Conservation (phyloP, 495 filamentous ascomycete genomes). For the Hypoxylon subgilvum region DNA sequence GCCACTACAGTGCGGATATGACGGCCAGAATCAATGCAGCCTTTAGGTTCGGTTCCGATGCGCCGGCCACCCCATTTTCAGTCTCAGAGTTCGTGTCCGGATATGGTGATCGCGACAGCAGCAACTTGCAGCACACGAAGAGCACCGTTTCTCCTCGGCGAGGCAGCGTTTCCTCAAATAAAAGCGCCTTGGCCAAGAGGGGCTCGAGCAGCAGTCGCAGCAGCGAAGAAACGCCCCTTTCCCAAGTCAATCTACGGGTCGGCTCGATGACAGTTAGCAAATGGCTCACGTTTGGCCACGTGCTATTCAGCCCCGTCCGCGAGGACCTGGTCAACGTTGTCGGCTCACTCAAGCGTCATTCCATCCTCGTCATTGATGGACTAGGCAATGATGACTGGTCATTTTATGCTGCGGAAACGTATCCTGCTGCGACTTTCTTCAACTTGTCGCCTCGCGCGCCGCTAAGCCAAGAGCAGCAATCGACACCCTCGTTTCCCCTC, state of each 20-base stretch:
- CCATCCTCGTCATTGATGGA: constrained; percentile 89
- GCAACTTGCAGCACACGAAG: constrained; percentile 37
- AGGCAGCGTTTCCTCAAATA: constrained; percentile 48
- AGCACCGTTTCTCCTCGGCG: constrained; percentile 36
- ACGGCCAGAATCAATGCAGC: constrained; percentile 51
- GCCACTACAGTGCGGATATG: constrained; percentile 55
- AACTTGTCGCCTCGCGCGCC: constrained; percentile 69
- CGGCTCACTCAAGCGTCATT: constrained; percentile 58
- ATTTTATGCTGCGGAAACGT: constrained; percentile 93
- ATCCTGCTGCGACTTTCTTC: constrained; percentile 84
- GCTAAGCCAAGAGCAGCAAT: constrained; percentile 43
- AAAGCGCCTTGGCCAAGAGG: constrained; percentile 44
- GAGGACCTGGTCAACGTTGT: constrained; percentile 66
- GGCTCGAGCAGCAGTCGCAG: constrained; percentile 53
- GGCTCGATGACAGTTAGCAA: constrained; percentile 69
- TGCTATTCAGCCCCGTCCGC: constrained; percentile 91
- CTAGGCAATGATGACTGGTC: constrained; percentile 91
- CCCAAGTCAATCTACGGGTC: constrained; percentile 82
- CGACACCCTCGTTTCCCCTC: constrained; percentile 52
- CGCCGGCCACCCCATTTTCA: constrained; percentile 57
- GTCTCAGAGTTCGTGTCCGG: constrained; percentile 60
- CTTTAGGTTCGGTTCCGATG: constrained; percentile 44
- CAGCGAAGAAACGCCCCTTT: constrained; percentile 62
- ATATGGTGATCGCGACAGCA: constrained; percentile 55
- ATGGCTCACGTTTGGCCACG: constrained; percentile 94